Evolutionary conservation across 139 green algal genomes (phyloP), one percentile per base, ranked within the genome.

Genomic region (Auxenochlorella pyrenoidosa): DNA sequence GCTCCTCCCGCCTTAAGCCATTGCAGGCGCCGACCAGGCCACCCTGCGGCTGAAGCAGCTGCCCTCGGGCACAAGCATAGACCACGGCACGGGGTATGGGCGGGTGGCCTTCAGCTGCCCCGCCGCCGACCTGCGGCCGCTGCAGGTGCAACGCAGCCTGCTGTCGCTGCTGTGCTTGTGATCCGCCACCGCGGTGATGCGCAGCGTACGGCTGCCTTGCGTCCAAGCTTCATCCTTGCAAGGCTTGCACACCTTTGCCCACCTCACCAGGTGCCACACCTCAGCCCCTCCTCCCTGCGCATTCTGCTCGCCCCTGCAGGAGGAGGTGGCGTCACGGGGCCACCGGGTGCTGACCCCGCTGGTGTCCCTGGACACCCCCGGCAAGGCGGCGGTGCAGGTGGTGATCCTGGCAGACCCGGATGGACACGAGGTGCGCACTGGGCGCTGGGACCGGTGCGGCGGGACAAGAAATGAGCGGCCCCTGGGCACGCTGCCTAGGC

Each of bases 341-440:
- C 82, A 86, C 65, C 58, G 51, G 16, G 90, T 94, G 72, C 87
- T 91, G 40, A 94, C 88, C 10, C 88, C 86, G 24, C 92, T 92
- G 60, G 83, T 94, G n/a, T 86, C 63, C 6, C 79, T 94, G 34
- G 91, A 94, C 75, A 94, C 92, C 1, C 92, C 92, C 15, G 91
- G 92, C 79, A 94, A 94, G 83, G 92, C 92, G 15, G 90, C 88
- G 0, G 91, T 94, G 44, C 88, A 94, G 70, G 92, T 94, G 43
- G 92, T 94, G 24, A 94, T 94, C 63, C 84, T 94, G 79, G 90
- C 89, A 38, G 92, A 94, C 85, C 91, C 91, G 0, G 92, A 94
- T 32, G 92, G 91, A 0, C 91, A 94, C 82, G 92, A 94, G 91
- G 90, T 94, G 81, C 5, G 86, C 18, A 24, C 54, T 24, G n/a